Base-by-base conservation (phyloP, 192 early-diverging fungal genomes). In the Mortierella alpina region DNA sequence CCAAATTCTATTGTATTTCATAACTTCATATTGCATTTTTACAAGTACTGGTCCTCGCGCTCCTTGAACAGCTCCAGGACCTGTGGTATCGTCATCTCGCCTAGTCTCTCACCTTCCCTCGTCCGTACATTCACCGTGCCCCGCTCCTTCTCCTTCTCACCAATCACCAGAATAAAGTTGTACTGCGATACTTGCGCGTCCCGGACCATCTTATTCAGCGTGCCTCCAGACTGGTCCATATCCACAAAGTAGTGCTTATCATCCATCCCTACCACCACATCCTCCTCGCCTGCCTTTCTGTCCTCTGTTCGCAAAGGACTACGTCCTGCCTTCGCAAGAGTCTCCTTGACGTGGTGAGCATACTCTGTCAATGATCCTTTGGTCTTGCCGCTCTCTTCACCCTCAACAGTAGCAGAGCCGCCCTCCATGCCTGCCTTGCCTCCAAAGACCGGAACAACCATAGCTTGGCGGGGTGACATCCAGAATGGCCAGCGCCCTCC, bases 401-500 rank as follows among this genome's bases (percentile, higher is more conserved):
- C 60, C 15, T 55, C 50, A 9, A 42, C 44, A 9, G 44, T 54
- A 22, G 20, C 20, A 6, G 41, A n/a, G 12, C 10, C 41, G 6
- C 42, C 5, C 52, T 51, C 40, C 46, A 57, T n/a, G 11, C 65
- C 77, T 39, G 77, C 77, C 42, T 80, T 80, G 7, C 77, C 77
- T 17, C 84, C 84, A 55, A 78, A 82, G 4, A 90, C 92, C 8
- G 97, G 94, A 59, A 96, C 88, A 10, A 98, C 90, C 22, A 96
- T 88, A 2, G 93, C 95, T 72, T 98, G 97, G 13, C 96, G 84
- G 4, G 97, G 97, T 55, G 88, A 94, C 10, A 97, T 76, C 97
- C 97, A 98, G 85, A 98, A 96, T 22, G 96, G 97, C 95, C 95
- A 97, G 64, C 87, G 88, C 20, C 97, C 97, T 14, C 84, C 91